These are phyloP conservation scores for Fusarium illudens DNA, from an alignment of 2,329 filamentous ascomycete species.

Conservation along the genomic window DNA sequence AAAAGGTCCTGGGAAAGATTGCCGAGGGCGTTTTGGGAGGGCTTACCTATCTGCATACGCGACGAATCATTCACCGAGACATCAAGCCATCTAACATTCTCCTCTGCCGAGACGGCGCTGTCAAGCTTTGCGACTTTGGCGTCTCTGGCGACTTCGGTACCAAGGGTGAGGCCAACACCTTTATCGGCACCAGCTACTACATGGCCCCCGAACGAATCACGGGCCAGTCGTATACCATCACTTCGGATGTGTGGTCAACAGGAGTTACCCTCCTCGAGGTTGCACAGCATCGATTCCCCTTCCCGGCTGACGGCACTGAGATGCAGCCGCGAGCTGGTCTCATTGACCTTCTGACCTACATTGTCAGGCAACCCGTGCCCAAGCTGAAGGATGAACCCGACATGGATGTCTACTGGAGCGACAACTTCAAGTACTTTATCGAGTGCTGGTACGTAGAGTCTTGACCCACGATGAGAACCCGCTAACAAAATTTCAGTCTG, in stretches of 20 bases:
- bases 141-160: constrained; percentile 98
- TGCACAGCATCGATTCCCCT: constrained; percentile 98
- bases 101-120: constrained; percentile 88
- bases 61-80: constrained; percentile 98
- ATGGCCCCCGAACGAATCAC: constrained; percentile 99
- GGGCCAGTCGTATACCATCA: constrained; percentile 97
- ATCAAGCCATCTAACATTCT: constrained; percentile 99
- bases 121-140: constrained; percentile 98
- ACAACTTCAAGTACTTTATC: constrained; percentile 99
- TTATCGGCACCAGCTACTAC: constrained; percentile 98
- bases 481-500: constrained; percentile 65
- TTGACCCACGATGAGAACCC: neutral
- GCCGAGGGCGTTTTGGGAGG: constrained; percentile 94
- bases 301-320: constrained; percentile 94
- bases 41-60: constrained; percentile 91
- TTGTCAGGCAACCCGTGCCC: constrained; percentile 93
- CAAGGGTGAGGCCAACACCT: constrained; percentile 97
- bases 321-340: constrained; percentile 92
- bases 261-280: constrained; percentile 98
- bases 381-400: constrained; percentile 95
- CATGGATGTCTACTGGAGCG: constrained; percentile 90
- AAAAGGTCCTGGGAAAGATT: constrained; percentile 97
- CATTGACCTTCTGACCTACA: constrained; percentile 96
- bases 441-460: constrained; percentile 86
- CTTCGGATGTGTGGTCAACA: constrained; percentile 97